Base-by-base conservation (phyloP, 2,329 filamentous ascomycete species). In the Fusarium paranaense region DNA sequence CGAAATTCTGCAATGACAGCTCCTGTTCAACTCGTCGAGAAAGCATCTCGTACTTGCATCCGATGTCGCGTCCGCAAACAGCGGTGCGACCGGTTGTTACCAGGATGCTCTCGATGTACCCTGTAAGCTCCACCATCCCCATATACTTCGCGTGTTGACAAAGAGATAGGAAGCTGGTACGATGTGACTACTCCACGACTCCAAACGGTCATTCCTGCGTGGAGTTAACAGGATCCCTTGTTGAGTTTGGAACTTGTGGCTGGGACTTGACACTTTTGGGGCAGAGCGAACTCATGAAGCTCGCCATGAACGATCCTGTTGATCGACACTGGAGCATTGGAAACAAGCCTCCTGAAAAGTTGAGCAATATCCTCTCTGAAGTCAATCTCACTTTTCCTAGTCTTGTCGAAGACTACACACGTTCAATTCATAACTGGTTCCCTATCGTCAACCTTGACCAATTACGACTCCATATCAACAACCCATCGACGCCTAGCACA, bases 51-150 rank as follows among this genome's bases (percentile, higher is more conserved):
- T 4, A n/a, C 58, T 27, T 70, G 45, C n/a, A 11, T 0, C 0
- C 62, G 68, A 16, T 70, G 66, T 16, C 35, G n/a, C 9, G 33
- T 32, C 7, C 38, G 66, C 1, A 70, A 33, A 13, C 56, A 70
- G 40, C 69, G n/a, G 1, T 70, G 68, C n/a, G 61, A 70, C 2
- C 35, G 54, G 13, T n/a, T 9, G 2, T 37, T 50, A 2, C 61
- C 61, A n/a, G 33, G 56, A 38, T 58, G 56, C 22, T n/a, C 56
- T 40, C 22, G 56, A n/a, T 58, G 56, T 18, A 40, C 35, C 22
- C 14, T 30, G 56, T 58, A 58, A 30, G 35, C 18, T 18, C 14
- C 20, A 18, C 25, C 11, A 4, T 27, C 6, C 1, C 6, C 1
- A 22, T 38, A 16, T 37, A 14, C 22, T 27, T 30, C 6, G 4